phyloP scores from a whole-genome alignment of 768 basidiomycete species.

The Phylloporus arenicola region DNA sequence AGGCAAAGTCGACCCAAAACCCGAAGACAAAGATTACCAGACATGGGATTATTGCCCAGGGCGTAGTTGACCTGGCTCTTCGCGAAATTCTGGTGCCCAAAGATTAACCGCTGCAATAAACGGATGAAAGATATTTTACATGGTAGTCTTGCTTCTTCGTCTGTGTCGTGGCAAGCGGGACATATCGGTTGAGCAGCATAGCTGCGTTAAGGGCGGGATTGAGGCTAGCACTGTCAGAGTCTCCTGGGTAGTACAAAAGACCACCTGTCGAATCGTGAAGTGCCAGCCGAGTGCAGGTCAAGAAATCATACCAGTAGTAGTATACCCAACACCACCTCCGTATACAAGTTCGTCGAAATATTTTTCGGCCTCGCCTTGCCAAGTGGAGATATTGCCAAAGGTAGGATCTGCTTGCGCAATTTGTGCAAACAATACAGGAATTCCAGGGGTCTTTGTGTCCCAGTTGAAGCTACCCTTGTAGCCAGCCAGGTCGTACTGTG shows the following conservation, averaged over 20 bases:
- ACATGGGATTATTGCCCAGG: constrained; percentile 88
- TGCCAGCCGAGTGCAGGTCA: neutral
- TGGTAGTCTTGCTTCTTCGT: constrained; percentile 56
- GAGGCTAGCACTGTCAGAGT: constrained; percentile 72
- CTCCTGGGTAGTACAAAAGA: constrained; percentile 74
- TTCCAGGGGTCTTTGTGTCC: constrained; percentile 77
- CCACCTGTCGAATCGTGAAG: constrained; percentile 48
- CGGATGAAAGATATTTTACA: constrained; percentile 33
- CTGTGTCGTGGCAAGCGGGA: constrained; percentile 60
- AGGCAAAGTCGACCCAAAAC: neutral
- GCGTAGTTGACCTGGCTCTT: constrained; percentile 74
- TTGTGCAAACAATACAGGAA: constrained; percentile 73
- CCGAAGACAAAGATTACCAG: constrained; percentile 39
- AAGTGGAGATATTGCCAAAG: constrained; percentile 56
- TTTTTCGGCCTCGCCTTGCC: constrained; percentile 64
- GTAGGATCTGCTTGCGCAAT: constrained; percentile 53
- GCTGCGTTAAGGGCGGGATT: constrained; percentile 87
- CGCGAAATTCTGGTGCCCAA: constrained; percentile 54
- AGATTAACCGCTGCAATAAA: constrained; percentile 3
- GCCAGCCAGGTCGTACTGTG: constrained; percentile 47
- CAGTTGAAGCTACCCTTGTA: constrained; percentile 74
- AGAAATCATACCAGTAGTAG: constrained; percentile 53
- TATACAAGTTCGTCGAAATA: constrained; percentile 74
- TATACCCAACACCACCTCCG: constrained; percentile 45
- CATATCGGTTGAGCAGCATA: constrained; percentile 76